These are phyloP conservation scores for Linanthus parryae DNA, from an alignment of 148 eudicot species.

Conservation along the genomic window DNA sequence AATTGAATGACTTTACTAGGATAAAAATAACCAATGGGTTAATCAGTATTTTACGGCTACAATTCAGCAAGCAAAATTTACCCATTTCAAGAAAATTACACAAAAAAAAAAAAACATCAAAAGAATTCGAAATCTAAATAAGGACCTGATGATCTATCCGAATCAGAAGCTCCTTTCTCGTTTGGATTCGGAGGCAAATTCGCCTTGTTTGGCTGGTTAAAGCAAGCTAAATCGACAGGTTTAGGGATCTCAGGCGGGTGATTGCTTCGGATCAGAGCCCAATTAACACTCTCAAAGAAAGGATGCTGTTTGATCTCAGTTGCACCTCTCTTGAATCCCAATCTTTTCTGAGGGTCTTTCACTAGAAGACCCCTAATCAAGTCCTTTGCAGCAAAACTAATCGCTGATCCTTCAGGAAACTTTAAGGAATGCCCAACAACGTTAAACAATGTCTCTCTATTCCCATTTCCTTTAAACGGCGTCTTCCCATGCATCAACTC, in stretches of 20 bases:
- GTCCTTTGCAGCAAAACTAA: slow-evolving; percentile 74
- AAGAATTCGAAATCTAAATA: slow-evolving; percentile 75
- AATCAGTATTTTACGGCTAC: slow-evolving; percentile 7
- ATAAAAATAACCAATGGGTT: slow-evolving; percentile 4
- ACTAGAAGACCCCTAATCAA: slow-evolving; percentile 61
- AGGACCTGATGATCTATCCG: slow-evolving; percentile 71
- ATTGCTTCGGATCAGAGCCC: slow-evolving; percentile 70
- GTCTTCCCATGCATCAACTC: slow-evolving; percentile 72
- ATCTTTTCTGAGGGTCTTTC: slow-evolving; percentile 67
- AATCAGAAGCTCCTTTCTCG: slow-evolving; percentile 42
- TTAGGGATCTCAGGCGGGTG: slow-evolving; percentile 70
- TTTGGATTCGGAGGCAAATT: slow-evolving; percentile 23
- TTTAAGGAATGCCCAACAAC: slow-evolving; percentile 67
- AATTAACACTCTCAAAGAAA: slow-evolving; percentile 59
- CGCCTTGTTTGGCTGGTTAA: slow-evolving; percentile 36
- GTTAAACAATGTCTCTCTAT: slow-evolving; percentile 69
- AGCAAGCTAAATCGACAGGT: slow-evolving; percentile 42
- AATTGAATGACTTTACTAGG: background rate
- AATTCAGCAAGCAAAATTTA: slow-evolving; percentile 5
- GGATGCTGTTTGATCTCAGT: slow-evolving; percentile 85
- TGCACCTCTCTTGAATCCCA: slow-evolving; percentile 75
- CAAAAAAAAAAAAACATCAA: slow-evolving; percentile 20
- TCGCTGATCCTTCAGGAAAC: slow-evolving; percentile 54
- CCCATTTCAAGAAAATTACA: slow-evolving; percentile 2
- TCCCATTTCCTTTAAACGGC: slow-evolving; percentile 74